These are phyloP conservation scores for Phytophthora syringae DNA, from an alignment of 352 stramenopile species.

Conservation along the genomic window DNA sequence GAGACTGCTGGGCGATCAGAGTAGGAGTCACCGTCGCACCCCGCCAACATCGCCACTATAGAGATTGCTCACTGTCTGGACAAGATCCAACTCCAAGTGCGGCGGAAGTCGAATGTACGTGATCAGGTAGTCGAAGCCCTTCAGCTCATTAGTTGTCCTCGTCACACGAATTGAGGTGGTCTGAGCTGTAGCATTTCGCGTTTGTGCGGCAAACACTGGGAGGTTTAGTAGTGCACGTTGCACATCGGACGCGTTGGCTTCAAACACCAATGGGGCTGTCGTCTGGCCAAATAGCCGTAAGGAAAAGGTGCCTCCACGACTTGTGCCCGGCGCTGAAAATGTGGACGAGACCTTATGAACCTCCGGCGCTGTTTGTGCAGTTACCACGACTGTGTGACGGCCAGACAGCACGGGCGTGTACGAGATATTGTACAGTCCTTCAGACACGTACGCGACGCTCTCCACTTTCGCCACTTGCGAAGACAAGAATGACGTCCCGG, in stretches of 20 bases:
- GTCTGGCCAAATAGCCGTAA: conserved; percentile 71
- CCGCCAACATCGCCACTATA: conserved; percentile 54
- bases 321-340: conserved; percentile 62
- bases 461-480: conserved; percentile 39
- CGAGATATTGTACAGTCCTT: conserved; percentile 86
- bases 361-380: conserved; percentile 76
- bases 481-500: conserved; percentile 29
- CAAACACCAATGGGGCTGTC: conserved; percentile 77
- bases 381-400: conserved; percentile 87
- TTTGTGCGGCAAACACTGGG: conserved; percentile 37
- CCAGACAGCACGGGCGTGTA: conserved; percentile 89
- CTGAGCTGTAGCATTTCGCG: conserved; percentile 12
- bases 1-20: conserved; percentile 39
- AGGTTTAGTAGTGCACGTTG: conserved; percentile 71
- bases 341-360: conserved; percentile 83
- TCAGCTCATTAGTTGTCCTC: conserved; percentile 49
- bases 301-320: conserved; percentile 84
- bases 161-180: conserved; percentile 57
- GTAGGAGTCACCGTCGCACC: conserved; percentile 39
- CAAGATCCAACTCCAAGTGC: conserved; percentile 37
- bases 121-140: conserved; percentile 81
- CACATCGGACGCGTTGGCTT: conserved; percentile 77
- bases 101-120: conserved; percentile 61
- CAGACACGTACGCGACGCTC: conserved; percentile 57
- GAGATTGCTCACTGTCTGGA: conserved; percentile 70